Evolutionary conservation across 2,329 filamentous ascomycete genomes (phyloP).

Genomic region (Alternaria sp.): DNA sequence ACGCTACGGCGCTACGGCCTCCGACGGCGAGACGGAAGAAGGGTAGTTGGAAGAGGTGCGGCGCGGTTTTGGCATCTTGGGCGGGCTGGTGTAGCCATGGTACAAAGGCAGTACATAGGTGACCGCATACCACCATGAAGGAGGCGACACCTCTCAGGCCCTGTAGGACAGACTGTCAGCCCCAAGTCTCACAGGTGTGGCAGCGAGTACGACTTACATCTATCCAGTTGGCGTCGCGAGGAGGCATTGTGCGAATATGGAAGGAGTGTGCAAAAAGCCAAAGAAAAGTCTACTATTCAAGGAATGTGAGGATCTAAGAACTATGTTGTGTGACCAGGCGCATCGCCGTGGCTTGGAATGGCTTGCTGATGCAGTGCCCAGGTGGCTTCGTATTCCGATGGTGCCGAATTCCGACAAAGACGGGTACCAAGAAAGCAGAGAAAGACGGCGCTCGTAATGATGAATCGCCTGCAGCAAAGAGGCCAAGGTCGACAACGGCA

Average conservation of each 20-base stretch:
- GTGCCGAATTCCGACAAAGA: slow-evolving; percentile 11
- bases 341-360: slow-evolving; percentile 21
- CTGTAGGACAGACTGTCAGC: slow-evolving; percentile 41
- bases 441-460: slow-evolving; percentile 7
- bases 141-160: slow-evolving; percentile 55
- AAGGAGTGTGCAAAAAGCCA: slow-evolving; percentile 12
- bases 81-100: slow-evolving; percentile 53
- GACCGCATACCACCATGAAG: slow-evolving; percentile 55
- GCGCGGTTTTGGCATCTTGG: slow-evolving; percentile 55
- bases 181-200: slow-evolving; percentile 20
- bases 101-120: slow-evolving; percentile 54
- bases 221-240: slow-evolving; percentile 52
- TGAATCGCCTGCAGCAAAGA: slow-evolving; percentile 1
- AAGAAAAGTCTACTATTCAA: slow-evolving; percentile 20
- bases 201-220: slow-evolving; percentile 41
- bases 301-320: slow-evolving; percentile 16
- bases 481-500: neutral
- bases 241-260: slow-evolving; percentile 37
- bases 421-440: slow-evolving; percentile 1
- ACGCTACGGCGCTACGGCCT: slow-evolving; percentile 52
- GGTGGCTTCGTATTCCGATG: slow-evolving; percentile 5
- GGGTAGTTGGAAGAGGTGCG: slow-evolving; percentile 65
- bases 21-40: slow-evolving; percentile 68
- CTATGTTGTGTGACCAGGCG: slow-evolving; percentile 13
- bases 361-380: slow-evolving; percentile 3